A percentile compares a stretch with the other conserved stretches of the same genome.
Conservation (phyloP, 2,329 filamentous ascomycete genomes). For the Hymenoscyphus infarciens region DNA sequence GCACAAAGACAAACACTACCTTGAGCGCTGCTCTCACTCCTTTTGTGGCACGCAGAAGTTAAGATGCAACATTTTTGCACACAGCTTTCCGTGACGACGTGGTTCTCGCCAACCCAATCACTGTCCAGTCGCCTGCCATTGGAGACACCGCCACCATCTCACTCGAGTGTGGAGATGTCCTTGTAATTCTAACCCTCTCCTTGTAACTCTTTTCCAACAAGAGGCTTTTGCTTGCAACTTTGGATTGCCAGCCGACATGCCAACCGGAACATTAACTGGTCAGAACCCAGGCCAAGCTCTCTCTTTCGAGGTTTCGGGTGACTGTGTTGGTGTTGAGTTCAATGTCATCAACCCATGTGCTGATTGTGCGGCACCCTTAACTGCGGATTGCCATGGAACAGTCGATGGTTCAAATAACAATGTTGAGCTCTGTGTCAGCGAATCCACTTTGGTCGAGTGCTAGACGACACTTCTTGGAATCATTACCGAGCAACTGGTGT, state of each 20-base stretch:
- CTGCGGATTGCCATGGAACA: neutral
- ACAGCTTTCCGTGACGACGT: neutral
- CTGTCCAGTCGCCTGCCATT: neutral
- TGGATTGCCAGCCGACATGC: neutral
- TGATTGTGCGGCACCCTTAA: neutral
- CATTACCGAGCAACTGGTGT: neutral
- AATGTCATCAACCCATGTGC: neutral
- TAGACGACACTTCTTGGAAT: neutral
- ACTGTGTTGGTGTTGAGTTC: neutral
- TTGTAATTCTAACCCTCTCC: neutral
- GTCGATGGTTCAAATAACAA: neutral
- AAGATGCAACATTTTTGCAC: neutral
- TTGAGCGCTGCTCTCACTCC: too few relatives aligned
- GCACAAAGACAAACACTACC: neutral
- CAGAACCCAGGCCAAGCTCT: neutral
- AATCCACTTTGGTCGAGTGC: neutral
- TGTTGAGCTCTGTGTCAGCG: neutral
- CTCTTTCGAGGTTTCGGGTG: slow-evolving; percentile 1
- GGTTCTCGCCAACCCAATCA: neutral
- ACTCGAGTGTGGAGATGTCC: neutral
- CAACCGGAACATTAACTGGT: neutral
- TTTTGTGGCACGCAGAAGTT: neutral
- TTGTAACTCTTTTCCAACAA: neutral
- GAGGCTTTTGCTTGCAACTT: neutral
- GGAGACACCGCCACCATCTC: neutral